Percentiles rank a stretch among this genome's conserved stretches.
phyloP scores from a whole-genome alignment of 352 stramenopile species.

The Halophytophthora polymorphica region DNA sequence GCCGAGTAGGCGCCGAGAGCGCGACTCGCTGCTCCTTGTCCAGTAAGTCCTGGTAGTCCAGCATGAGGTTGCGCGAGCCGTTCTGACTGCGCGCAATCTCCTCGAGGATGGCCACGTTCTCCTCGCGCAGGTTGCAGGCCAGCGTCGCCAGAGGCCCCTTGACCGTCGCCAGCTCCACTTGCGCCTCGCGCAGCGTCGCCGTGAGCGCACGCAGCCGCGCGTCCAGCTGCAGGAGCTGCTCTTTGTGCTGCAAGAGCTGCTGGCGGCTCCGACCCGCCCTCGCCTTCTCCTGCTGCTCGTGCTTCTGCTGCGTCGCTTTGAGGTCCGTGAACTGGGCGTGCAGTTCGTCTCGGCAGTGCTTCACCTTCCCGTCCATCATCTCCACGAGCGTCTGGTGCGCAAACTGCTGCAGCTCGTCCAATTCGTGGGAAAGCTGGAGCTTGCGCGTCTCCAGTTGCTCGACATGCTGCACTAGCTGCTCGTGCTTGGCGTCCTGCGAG shows the following conservation, averaged over 20 bases:
- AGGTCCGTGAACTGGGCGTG: constrained; percentile 23
- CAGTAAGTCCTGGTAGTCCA: constrained; percentile 62
- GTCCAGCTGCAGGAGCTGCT: constrained; percentile 39
- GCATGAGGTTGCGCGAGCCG: constrained; percentile 59
- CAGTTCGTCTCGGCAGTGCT: constrained; percentile 22
- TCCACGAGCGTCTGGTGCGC: constrained; percentile 34
- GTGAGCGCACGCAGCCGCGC: constrained; percentile 24
- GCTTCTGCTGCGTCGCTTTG: constrained; percentile 13
- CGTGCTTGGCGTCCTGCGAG: constrained; percentile 15
- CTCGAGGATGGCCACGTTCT: constrained; percentile 62
- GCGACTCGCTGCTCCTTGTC: constrained; percentile 36
- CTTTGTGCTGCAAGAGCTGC: constrained; percentile 28
- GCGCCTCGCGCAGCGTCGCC: constrained; percentile 21
- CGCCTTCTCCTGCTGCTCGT: constrained; percentile 23
- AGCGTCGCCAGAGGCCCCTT: constrained; percentile 57
- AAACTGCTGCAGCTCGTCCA: constrained; percentile 47
- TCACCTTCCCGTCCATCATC: constrained; percentile 33
- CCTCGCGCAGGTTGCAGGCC: constrained; percentile 58
- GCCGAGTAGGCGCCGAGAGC: constrained; percentile 21
- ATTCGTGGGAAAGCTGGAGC: constrained; percentile 24
- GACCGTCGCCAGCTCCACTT: constrained; percentile 39
- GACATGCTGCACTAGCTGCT: constrained; percentile 19
- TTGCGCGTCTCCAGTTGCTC: constrained; percentile 25
- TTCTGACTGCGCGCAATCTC: constrained; percentile 72
- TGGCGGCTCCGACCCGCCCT: constrained; percentile 34